Percentiles rank a stretch among this genome's conserved stretches.
Evolutionary conservation across 2,329 filamentous ascomycete species (phyloP).

Genomic region (Thermochaetoides dissita): DNA sequence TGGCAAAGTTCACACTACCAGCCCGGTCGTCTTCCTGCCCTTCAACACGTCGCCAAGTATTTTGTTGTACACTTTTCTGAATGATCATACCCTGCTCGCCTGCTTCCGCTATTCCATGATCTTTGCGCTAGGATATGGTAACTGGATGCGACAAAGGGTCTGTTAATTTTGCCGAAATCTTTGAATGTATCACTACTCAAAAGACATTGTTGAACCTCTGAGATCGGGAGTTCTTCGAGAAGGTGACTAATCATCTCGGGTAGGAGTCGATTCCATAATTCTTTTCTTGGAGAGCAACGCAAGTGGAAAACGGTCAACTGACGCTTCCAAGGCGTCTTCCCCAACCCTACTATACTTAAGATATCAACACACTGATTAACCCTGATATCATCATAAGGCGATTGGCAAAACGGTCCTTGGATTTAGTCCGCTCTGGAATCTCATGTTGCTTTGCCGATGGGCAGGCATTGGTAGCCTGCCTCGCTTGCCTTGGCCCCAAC

Average conservation of each 20-base stretch:
- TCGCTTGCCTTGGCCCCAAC: neutral
- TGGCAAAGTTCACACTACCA: too few species aligned
- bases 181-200: conserved; percentile 3
- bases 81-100: neutral
- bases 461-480: neutral
- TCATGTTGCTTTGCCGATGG: neutral
- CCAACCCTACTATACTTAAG: too few species aligned
- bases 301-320: conserved; percentile 2
- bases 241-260: conserved; percentile 1
- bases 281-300: conserved; percentile 5
- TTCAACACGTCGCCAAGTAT: too few species aligned
- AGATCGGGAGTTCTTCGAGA: conserved; percentile 10
- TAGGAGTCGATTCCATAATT: conserved; percentile 1
- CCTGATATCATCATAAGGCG: too few species aligned
- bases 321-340: too few species aligned
- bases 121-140: conserved; percentile 6
- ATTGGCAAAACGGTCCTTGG: too few species aligned
- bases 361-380: too few species aligned
- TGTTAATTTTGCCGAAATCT: conserved; percentile 1
- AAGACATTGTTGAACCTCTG: neutral
- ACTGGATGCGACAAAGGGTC: conserved; percentile 2
- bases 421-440: too few species aligned
- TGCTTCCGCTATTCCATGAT: conserved; percentile 5
- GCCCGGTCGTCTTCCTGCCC: too few species aligned
- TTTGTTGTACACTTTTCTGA: neutral